A percentile compares a stretch with the other conserved stretches of the same genome.
Evolutionary conservation across 2,329 filamentous ascomycete species (phyloP).

Genomic region (Neospermospora avenae): DNA sequence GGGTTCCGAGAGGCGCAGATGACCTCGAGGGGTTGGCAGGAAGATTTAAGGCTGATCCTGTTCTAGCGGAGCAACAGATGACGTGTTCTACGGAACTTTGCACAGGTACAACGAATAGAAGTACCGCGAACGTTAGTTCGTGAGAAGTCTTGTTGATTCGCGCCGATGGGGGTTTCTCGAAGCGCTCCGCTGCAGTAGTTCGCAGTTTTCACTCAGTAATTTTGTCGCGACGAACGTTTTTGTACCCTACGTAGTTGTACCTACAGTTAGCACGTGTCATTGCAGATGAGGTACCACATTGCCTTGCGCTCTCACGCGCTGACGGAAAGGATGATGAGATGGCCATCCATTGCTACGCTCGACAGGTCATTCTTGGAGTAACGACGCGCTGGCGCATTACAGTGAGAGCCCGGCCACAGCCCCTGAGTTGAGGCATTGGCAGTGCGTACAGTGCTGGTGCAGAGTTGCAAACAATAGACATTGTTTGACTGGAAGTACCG

Average conservation of each 20-base stretch:
- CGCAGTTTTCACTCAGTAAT: slow-evolving; percentile 26
- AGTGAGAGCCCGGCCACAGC: slow-evolving; percentile 6
- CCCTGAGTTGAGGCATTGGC: not conserved
- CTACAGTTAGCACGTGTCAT: slow-evolving; percentile 37
- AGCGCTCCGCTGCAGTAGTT: slow-evolving; percentile 36
- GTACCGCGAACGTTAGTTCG: slow-evolving; percentile 27
- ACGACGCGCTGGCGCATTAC: slow-evolving; percentile 22
- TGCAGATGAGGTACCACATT: slow-evolving; percentile 33
- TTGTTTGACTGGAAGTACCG: slow-evolving; percentile 29
- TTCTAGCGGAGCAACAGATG: slow-evolving; percentile 29
- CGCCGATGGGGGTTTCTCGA: slow-evolving; percentile 29
- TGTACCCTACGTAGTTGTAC: slow-evolving; percentile 31
- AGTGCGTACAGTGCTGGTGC: not conserved
- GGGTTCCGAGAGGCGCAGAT: slow-evolving; percentile 31
- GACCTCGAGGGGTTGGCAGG: slow-evolving; percentile 34
- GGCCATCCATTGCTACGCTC: slow-evolving; percentile 15
- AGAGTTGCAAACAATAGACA: slow-evolving; percentile 26
- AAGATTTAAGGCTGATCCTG: slow-evolving; percentile 32
- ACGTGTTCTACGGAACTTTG: slow-evolving; percentile 35
- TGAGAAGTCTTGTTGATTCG: slow-evolving; percentile 23
- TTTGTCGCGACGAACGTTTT: slow-evolving; percentile 33
- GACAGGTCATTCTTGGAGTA: slow-evolving; percentile 23
- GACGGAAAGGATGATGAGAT: slow-evolving; percentile 27
- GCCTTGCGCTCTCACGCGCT: slow-evolving; percentile 22
- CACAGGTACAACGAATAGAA: slow-evolving; percentile 31